Evolutionary conservation across 2,329 filamentous ascomycete species (phyloP), one percentile per base, ranked within the genome.

Genomic region (Cercospora citrullina): DNA sequence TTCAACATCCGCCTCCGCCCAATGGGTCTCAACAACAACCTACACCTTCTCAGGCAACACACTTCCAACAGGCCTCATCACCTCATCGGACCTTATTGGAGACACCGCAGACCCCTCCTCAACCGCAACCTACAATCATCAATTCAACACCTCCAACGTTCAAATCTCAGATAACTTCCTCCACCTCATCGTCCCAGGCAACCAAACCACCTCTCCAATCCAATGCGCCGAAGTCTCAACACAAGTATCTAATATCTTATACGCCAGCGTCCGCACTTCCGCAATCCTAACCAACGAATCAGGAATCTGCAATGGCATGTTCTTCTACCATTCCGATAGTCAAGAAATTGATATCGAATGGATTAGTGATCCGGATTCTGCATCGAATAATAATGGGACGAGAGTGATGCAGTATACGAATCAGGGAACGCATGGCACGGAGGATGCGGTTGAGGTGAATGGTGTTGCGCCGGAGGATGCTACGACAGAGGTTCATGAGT

Each of bases 291-390:
- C 58, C 1, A 62, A 65, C 12, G 63, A 64, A 26, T 23, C 42
- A 16, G 63, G 65, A 26, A 57, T 66, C 5, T 65, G 60, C 33
- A 68, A 68, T 51, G 66, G 66, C 26, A 23, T 72, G 61, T 75
- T 74, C 65, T 69, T 71, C 30, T 74, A 73, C 57, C 55, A 68
- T 23, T 60, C 59, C 26, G 67, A 72, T 28, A 68, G 53, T 18
- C 71, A 75, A 48, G 73, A 75, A 60, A 68, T 66, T 10, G 72
- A 75, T 60, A 75, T 75, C 26, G 73, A 75, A 63, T 74, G 71
- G 68, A 64, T 74, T 2, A 69, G 61, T 57, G 68, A 74, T 39
- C 60, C 71, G 0, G 18, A 57, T 9, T 70, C 72, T 3, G 48
- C 62, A 14, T 62, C 69, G 18, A 74, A 73, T 26, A 74, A 73